Conservation (phyloP, 345 rosid genomes). For the Salix brachista region DNA sequence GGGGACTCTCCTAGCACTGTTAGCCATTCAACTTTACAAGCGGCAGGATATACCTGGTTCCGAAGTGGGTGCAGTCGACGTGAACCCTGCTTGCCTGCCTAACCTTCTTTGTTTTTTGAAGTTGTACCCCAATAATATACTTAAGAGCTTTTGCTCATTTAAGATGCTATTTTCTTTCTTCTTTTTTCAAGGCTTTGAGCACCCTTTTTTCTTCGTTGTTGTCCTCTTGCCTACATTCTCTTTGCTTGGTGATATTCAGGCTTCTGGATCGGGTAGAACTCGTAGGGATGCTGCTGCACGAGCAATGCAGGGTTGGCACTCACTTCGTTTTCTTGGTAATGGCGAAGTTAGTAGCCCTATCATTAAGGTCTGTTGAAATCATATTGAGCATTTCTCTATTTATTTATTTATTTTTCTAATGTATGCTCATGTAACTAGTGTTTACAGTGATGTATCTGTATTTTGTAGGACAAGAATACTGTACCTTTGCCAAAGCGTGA, state of each 20-base stretch:
- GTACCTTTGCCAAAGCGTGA: conserved; percentile 46
- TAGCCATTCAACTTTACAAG: neutral
- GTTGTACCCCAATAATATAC: neutral
- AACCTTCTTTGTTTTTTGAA: neutral
- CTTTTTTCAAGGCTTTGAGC: neutral
- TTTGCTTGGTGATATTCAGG: conserved; percentile 30
- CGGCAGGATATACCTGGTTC: neutral
- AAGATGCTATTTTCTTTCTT: neutral
- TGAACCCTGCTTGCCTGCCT: neutral
- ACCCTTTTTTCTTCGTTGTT: neutral
- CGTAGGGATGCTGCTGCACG: conserved; percentile 73
- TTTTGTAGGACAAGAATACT: conserved; percentile 49
- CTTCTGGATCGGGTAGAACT: conserved; percentile 53
- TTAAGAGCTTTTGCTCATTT: neutral
- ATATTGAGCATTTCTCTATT: neutral
- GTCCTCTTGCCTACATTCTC: conserved; percentile 1
- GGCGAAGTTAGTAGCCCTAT: conserved; percentile 57
- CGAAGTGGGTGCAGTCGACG: neutral
- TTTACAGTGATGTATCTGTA: neutral
- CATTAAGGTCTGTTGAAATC: conserved; percentile 41
- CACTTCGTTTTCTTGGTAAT: conserved; percentile 50
- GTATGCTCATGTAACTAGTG: neutral
- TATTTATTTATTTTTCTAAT: neutral
- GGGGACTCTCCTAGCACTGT: neutral
- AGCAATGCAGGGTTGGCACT: conserved; percentile 83